Evolutionary conservation across 1,284 basidiomycete species (phyloP), one percentile per base, ranked within the genome.

Genomic region (Chalciporus sp.): DNA sequence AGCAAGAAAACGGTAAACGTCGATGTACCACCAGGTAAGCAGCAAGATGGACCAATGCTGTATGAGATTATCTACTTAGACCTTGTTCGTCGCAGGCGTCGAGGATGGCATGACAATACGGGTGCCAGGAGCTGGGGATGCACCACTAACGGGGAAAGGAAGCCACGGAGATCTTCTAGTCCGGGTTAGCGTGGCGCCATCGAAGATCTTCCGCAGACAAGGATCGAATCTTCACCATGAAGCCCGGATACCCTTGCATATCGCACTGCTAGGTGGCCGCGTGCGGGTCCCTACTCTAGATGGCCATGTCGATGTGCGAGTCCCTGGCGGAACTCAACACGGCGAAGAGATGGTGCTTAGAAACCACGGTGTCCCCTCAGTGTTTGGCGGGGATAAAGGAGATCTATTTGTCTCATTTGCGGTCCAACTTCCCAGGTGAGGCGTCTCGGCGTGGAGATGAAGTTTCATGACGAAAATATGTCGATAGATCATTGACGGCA

Each of bases 81-180:
- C 47, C 27, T 47, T 65, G 23, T 44, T 49, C 27, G 19, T 51
- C 49, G 31, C 64, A 88, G 94, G 95, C 53, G 90, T 98, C 49
- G 97, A 99, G 72, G 95, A 99, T 70, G 97, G 97, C 27, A 97
- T 96, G 92, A 85, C 88, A 53, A 84, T 99, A 61, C 88, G 92
- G 58, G 78, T 99, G 48, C 84, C 91, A 11, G 85, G 86, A 40
- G 82, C 83, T 44, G 97, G 97, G 33, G 95, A 99, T 74, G 88
- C 88, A 31, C 90, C 97, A 20, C 73, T 96, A 20, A 79, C 84
- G 28, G 88, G 90, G 37, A 86, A 83, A 61, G 94, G 94, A 45
- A 77, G 76, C 19, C 72, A 84, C 8, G 97, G 97, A 2, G 94
- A 98, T 72, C 80, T 99, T 23, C 83, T 92, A 59, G 90, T 99